Base-by-base conservation (phyloP, 495 filamentous ascomycete species). In the Aspergillus conjunctus region DNA sequence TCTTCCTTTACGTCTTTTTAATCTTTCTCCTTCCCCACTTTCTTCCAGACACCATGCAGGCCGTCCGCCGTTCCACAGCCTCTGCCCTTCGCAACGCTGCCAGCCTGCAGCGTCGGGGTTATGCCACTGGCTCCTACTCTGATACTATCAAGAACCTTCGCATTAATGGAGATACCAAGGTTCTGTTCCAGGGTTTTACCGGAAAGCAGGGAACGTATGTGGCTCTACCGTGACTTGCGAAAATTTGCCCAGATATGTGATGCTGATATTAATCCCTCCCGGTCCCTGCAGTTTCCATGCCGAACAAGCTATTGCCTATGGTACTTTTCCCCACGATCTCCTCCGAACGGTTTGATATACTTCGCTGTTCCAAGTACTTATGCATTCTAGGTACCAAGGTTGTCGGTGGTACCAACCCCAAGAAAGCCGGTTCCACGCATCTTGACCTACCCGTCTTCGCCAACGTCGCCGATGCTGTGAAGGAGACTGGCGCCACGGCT, bases 121-220 rank as follows among this genome's bases (percentile, higher is more conserved):
- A 93, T 77, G 82, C 88, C 71, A 85, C 87, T 58, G 81, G 80
- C 51, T 82, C 83, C 55, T 99, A 99, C 73, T 83, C 89, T 59
- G 76, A 85, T 63, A 98, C 95, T 45, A 86, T 89, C 75, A 81
- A 88, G 65, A 97, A 97, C 82, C 85, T 99, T 64, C 89, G 91
- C 74, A 92, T 99, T 77, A 96, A 90, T 75, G 75, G 78, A 71
- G 87, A 97, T 54, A 99, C 94, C 58, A 92, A 91, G 78, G 92
- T 99, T 55, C 81, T 99, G 67, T 99, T 85, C 83, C 94, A 99
- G 79, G 94, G 94, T 56, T 98, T 99, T 77, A 99, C 94, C 12
- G 94, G 94, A 70, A 95, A 90, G 81, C 94, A 98, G 82, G 93
- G 94, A 91, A 93, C 91, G 93, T 97, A 79, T 80, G 93, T 91